Conservation (phyloP, 1,139 yeast species). For the Blastobotrys persicus region DNA sequence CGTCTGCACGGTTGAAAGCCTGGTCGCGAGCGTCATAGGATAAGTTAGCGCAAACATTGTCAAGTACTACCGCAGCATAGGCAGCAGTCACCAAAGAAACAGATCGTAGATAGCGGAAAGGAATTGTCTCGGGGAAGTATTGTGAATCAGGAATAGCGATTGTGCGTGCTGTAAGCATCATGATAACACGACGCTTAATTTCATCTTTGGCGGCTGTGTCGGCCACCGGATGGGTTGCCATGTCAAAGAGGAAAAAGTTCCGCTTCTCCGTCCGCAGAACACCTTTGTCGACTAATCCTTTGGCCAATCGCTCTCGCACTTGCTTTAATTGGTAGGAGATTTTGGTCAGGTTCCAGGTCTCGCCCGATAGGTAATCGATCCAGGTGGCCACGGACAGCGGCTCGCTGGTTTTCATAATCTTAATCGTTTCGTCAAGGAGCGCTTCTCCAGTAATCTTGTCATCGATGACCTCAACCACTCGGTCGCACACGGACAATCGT, state of each 20-base stretch:
- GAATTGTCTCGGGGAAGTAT: constrained; percentile 62
- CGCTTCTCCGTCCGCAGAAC: constrained; percentile 92
- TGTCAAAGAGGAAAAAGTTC: constrained; percentile 89
- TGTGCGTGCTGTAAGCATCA: constrained; percentile 68
- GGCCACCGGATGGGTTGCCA: constrained; percentile 98
- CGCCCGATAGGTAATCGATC: constrained; percentile 91
- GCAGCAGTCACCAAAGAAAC: constrained; percentile 84
- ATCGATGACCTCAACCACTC: constrained; percentile 84
- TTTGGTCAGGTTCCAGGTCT: constrained; percentile 95
- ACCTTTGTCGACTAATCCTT: constrained; percentile 98
- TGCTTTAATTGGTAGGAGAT: constrained; percentile 94
- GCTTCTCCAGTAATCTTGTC: constrained; percentile 92
- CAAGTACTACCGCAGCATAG: constrained; percentile 94
- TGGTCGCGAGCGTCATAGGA: constrained; percentile 89
- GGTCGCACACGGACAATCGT: constrained; percentile 81
- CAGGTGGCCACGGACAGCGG: constrained; percentile 82
- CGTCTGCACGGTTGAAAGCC: constrained; percentile 92
- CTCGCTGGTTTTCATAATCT: constrained; percentile 82
- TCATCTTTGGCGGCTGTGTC: constrained; percentile 83
- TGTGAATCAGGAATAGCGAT: constrained; percentile 44
- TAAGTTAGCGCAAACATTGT: constrained; percentile 75
- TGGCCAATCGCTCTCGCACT: constrained; percentile 93
- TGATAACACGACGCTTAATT: constrained; percentile 65
- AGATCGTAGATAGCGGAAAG: constrained; percentile 72
- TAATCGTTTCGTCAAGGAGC: constrained; percentile 86